Evolutionary conservation across 176 grass and related monocot species (phyloP), one percentile per base, ranked within the genome.

Genomic region (Aegilops sharonensis): DNA sequence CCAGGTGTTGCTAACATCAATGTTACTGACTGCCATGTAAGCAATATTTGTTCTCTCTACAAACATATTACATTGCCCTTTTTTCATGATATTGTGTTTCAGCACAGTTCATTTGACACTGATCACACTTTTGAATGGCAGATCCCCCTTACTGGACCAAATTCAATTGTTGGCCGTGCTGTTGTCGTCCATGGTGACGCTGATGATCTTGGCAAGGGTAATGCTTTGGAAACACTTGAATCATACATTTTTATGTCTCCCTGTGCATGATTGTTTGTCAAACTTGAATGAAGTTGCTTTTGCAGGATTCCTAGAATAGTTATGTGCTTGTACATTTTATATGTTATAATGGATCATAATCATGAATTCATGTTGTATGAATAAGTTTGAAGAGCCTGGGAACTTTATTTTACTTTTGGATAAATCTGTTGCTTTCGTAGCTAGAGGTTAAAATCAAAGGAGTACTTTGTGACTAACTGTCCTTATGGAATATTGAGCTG

Each of bases 201-300:
- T 3, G 93, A 94, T 90, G 93, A 94, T 35, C 93, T 94, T 90
- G 93, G 92, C 79, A 92, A 83, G 78, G 92, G 90, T 94, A 94
- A 85, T 83, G 42, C 21, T n/a, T 14, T 2, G 0, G 29, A 5
- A 79, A 75, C 59, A 45, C 9, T 62, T 84, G 8, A 29, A 82
- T 66, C 43, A 23, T 35, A 4, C 13, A 59, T 52, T 60, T 36
- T 2, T 15, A 2, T 57, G 18, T 18, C 27, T 67, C 5, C 24
- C 11, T 30, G n/a, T 20, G 40, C 45, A 64, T 57, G 18, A 21
- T 64, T 65, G n/a, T 81, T 81, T 85, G 18, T 37, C 35, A 82
- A 3, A 69, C 36, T 30, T 6, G 2, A 62, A 37, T 47, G 50
- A 34, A 7, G 39, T 81, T 5, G 15, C 23, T 70, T 24, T 6